These are phyloP conservation scores for Mycena leptocephala DNA, from an alignment of 768 basidiomycete genomes.

Conservation along the genomic window DNA sequence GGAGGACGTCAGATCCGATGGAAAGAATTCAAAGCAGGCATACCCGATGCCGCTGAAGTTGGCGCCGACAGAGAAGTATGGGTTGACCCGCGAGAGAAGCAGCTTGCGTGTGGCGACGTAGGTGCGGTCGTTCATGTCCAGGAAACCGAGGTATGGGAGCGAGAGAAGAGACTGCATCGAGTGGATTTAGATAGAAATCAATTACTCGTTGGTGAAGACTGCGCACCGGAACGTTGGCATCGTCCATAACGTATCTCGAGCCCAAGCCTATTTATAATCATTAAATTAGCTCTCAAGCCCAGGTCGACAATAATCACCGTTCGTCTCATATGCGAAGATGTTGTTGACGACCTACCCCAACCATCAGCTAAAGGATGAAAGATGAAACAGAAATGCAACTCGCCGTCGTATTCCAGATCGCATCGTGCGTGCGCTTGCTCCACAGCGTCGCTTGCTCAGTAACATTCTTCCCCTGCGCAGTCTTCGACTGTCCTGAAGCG, in stretches of 20 bases:
- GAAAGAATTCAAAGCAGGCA: conserved; percentile 29
- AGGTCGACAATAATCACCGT: conserved; percentile 59
- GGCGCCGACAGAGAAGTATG: conserved; percentile 70
- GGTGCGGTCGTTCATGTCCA: conserved; percentile 70
- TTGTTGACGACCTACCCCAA: conserved; percentile 67
- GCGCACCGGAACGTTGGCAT: conserved; percentile 87
- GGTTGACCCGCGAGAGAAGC: conserved; percentile 76
- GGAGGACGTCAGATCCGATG: neutral
- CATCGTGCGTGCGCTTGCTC: conserved; percentile 71
- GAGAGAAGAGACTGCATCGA: conserved; percentile 75
- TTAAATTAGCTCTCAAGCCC: conserved; percentile 39
- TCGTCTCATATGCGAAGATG: conserved; percentile 85
- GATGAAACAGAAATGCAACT: neutral
- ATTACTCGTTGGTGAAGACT: neutral
- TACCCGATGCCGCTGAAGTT: conserved; percentile 82
- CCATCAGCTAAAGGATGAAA: neutral
- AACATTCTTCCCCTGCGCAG: conserved; percentile 62
- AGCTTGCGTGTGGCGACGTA: conserved; percentile 77
- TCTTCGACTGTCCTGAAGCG: conserved; percentile 47
- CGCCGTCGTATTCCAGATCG: conserved; percentile 72
- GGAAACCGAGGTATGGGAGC: conserved; percentile 85
- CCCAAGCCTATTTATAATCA: conserved; percentile 62
- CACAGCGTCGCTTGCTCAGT: conserved; percentile 70
- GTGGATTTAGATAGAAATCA: neutral
- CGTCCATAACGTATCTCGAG: conserved; percentile 86